Evolutionary conservation across 2,329 filamentous ascomycete species (phyloP).

Genomic region (Ceratocystis smalleyi): DNA sequence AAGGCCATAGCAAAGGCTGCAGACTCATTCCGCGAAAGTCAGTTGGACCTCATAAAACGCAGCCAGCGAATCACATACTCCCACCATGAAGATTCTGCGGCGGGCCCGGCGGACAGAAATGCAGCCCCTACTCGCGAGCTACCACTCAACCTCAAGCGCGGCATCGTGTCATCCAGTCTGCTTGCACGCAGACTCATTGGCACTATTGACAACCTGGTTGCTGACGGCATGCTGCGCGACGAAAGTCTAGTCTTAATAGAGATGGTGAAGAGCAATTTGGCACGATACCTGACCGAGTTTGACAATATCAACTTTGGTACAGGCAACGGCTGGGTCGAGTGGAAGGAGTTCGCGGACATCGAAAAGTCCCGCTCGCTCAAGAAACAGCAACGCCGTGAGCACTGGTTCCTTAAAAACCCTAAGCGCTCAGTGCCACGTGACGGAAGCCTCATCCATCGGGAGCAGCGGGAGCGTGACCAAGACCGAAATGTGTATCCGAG

Average conservation of each 20-base stretch:
- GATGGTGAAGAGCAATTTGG: constrained; percentile 3
- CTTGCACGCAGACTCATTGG: constrained; percentile 21
- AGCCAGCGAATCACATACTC: not conserved
- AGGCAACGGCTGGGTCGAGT: constrained; percentile 13
- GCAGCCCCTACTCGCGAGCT: not conserved
- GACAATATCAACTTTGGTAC: constrained; percentile 5
- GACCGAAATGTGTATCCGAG: not conserved
- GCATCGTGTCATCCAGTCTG: constrained; percentile 16
- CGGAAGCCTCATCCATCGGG: not conserved
- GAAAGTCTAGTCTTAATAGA: constrained; percentile 3
- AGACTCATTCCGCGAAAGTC: constrained; percentile 9
- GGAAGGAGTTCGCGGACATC: constrained; percentile 7
- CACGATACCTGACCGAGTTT: constrained; percentile 8
- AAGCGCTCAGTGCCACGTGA: not conserved
- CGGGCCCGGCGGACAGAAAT: not conserved
- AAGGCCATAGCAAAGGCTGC: not conserved
- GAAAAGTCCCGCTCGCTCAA: not conserved
- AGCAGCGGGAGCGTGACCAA: not conserved
- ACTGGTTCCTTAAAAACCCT: constrained; percentile 4
- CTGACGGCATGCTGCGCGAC: constrained; percentile 11
- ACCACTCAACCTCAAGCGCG: constrained; percentile 8
- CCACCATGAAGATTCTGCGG: not conserved
- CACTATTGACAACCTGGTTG: constrained; percentile 5
- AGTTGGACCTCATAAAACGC: constrained; percentile 9
- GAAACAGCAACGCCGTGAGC: constrained; percentile 1